phyloP scores from a whole-genome alignment of 2,329 filamentous ascomycete species.

The Lomentospora prolificans region DNA sequence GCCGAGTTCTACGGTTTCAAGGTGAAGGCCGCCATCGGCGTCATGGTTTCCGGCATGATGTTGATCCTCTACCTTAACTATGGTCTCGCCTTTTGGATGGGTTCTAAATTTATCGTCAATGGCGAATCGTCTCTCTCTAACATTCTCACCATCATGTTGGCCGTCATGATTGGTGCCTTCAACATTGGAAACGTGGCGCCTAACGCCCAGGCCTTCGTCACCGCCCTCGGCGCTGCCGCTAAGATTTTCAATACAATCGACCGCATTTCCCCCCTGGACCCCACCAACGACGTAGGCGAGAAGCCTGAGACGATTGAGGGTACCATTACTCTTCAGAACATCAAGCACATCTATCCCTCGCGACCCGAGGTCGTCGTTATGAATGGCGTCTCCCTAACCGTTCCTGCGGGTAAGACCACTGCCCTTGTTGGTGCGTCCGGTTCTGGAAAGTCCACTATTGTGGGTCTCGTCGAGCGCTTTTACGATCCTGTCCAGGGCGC shows the following conservation, averaged over 20 bases:
- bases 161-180: constrained; percentile 88
- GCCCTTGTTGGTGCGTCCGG: constrained; percentile 91
- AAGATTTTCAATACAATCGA: constrained; percentile 97
- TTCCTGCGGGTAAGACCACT: constrained; percentile 85
- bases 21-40: constrained; percentile 60
- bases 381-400: constrained; percentile 66
- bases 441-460: constrained; percentile 88
- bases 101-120: constrained; percentile 61
- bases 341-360: constrained; percentile 93
- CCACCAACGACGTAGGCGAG: constrained; percentile 59
- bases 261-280: constrained; percentile 73
- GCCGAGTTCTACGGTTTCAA: constrained; percentile 71
- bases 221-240: constrained; percentile 68
- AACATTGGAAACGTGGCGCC: constrained; percentile 80
- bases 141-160: constrained; percentile 78
- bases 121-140: constrained; percentile 56
- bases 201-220: constrained; percentile 78
- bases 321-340: constrained; percentile 66
- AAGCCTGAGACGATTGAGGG: constrained; percentile 66
- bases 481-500: constrained; percentile 78
- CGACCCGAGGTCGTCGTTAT: constrained; percentile 85
- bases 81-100: constrained; percentile 81
- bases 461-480: constrained; percentile 87
- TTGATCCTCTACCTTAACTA: constrained; percentile 78
- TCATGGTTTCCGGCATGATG: constrained; percentile 82